Percentiles rank a stretch among this genome's conserved stretches.
Evolutionary conservation across 306 rosid species (phyloP).

Genomic region (Lathyrus aphaca): DNA sequence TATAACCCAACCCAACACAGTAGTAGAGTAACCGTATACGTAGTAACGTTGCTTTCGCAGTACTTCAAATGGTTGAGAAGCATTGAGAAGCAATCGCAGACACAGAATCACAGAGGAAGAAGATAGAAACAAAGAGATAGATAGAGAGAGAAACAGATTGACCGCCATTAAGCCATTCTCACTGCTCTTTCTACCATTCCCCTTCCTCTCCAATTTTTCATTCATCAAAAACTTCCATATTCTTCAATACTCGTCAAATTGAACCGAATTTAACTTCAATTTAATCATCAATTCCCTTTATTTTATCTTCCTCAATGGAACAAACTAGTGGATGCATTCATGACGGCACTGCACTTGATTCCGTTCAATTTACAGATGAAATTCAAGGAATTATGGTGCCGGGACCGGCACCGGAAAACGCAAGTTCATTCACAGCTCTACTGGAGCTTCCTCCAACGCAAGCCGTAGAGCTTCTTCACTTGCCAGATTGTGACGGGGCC

Average conservation of each 20-base stretch:
- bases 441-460: conserved; percentile 85
- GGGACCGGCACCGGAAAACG: conserved; percentile 71
- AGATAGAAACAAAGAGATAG: too few relatives aligned
- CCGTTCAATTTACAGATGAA: conserved; percentile 83
- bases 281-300: not conserved
- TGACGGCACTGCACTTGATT: conserved; percentile 46
- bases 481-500: conserved; percentile 44
- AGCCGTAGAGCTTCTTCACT: conserved; percentile 86
- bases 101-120: conserved; percentile 42
- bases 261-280: conserved; percentile 17
- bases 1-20: conserved; percentile 45
- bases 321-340: conserved; percentile 56
- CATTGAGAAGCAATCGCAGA: conserved; percentile 50
- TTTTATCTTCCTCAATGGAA: conserved; percentile 53
- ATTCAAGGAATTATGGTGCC: conserved; percentile 71
- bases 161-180: conserved; percentile 64
- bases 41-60: conserved; percentile 67
- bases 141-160: conserved; percentile 34
- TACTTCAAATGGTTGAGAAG: conserved; percentile 66
- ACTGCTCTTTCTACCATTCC: conserved; percentile 16
- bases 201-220: too few relatives aligned
- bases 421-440: conserved; percentile 87
- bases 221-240: not conserved
- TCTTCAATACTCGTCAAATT: conserved; percentile 34
- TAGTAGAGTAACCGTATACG: conserved; percentile 39